These are phyloP conservation scores for Theobroma cacao DNA, from an alignment of 345 rosid species.

Conservation along the genomic window DNA sequence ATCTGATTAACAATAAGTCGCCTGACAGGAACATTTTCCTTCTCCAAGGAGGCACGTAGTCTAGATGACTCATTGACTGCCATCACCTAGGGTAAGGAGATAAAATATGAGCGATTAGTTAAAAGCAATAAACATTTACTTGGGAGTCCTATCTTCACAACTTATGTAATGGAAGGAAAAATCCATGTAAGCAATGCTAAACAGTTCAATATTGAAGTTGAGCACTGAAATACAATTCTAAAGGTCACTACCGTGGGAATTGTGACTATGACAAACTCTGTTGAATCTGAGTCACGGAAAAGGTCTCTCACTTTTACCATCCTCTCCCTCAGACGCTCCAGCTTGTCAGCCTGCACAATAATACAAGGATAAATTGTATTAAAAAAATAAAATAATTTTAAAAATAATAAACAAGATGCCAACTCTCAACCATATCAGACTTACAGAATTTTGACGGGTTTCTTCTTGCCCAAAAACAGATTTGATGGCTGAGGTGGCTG, in stretches of 20 bases:
- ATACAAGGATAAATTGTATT: neutral
- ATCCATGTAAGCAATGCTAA: neutral
- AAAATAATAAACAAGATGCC: slow-evolving; percentile 5
- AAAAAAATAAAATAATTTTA: neutral
- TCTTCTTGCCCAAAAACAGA: slow-evolving; percentile 86
- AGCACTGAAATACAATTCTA: neutral
- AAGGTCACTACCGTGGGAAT: slow-evolving; percentile 73
- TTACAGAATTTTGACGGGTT: slow-evolving; percentile 62
- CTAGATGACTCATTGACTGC: slow-evolving; percentile 90
- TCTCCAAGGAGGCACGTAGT: slow-evolving; percentile 71
- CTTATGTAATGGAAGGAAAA: neutral
- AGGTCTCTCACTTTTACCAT: slow-evolving; percentile 98
- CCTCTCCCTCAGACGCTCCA: slow-evolving; percentile 84
- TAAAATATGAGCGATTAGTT: neutral
- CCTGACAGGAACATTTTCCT: slow-evolving; percentile 88
- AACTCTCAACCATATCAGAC: slow-evolving; percentile 25
- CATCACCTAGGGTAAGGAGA: slow-evolving; percentile 64
- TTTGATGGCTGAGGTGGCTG: slow-evolving; percentile 96
- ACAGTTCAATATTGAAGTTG: neutral
- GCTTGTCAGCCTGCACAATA: slow-evolving; percentile 64
- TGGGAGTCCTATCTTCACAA: neutral
- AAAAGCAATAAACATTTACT: neutral
- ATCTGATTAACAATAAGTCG: slow-evolving; percentile 89
- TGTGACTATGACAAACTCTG: slow-evolving; percentile 93
- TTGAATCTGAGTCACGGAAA: slow-evolving; percentile 82